Evolutionary conservation across 805 yeast genomes (phyloP).

Genomic region (Monosporozyma servazzii): DNA sequence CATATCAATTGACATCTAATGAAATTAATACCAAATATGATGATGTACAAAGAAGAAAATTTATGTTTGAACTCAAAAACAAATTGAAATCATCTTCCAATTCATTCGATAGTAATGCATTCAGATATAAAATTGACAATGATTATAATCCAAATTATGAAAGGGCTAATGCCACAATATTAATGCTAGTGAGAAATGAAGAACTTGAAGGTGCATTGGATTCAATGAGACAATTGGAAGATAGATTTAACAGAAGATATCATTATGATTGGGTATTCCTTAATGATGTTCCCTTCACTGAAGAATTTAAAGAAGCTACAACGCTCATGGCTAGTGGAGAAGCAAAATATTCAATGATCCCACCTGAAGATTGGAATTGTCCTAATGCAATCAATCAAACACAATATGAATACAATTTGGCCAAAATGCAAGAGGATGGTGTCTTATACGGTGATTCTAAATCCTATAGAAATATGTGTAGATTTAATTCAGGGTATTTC

Average conservation of each 20-base stretch:
- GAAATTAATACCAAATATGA: conserved; percentile 1
- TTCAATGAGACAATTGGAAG: conserved; percentile 72
- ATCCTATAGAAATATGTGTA: conserved; percentile 88
- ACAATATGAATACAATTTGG: conserved; percentile 39
- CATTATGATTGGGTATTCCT: conserved; percentile 73
- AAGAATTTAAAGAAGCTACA: conserved; percentile 53
- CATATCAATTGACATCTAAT: background rate
- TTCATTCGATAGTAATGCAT: conserved; percentile 16
- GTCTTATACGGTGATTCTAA: conserved; percentile 57
- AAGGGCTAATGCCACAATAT: conserved; percentile 61
- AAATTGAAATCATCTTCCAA: conserved; percentile 21
- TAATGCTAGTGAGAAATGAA: conserved; percentile 80
- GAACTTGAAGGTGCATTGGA: conserved; percentile 66
- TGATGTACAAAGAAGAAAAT: background rate
- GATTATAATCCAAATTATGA: background rate
- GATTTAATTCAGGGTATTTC: conserved; percentile 87
- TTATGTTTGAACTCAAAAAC: background rate
- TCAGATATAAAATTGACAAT: background rate
- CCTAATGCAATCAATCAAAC: conserved; percentile 66
- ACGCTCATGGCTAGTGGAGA: conserved; percentile 51
- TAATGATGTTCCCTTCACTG: conserved; percentile 62
- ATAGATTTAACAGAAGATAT: conserved; percentile 56
- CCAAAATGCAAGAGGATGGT: conserved; percentile 35
- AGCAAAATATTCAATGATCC: conserved; percentile 59
- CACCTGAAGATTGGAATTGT: conserved; percentile 64